A percentile compares a stretch with the other conserved stretches of the same genome.
Conservation (phyloP, 2,329 filamentous ascomycete species). For the Pseudocercospora musae region DNA sequence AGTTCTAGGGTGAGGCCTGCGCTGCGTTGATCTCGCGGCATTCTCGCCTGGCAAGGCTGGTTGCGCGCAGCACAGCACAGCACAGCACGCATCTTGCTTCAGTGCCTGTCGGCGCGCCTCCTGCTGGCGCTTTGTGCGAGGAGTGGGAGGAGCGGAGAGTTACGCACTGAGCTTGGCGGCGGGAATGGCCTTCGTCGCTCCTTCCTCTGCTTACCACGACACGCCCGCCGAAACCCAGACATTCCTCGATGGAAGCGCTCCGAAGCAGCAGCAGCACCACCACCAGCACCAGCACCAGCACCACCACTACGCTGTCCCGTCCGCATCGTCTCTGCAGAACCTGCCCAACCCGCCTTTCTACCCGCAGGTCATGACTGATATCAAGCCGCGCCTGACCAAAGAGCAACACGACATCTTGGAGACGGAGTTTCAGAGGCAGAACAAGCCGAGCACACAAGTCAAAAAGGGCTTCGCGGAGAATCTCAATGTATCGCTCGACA, state of each 20-base stretch:
- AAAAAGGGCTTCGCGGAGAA: constrained; percentile 51
- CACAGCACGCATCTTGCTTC: too few species aligned
- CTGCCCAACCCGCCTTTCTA: constrained; percentile 18
- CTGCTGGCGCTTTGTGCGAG: background rate
- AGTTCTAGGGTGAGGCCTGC: background rate
- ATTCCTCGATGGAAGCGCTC: constrained; percentile 10
- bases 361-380: constrained; percentile 39
- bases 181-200: constrained; percentile 23
- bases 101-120: background rate
- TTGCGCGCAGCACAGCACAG: too few species aligned
- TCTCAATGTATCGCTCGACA: constrained; percentile 50
- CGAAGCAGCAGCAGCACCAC: constrained; percentile 19
- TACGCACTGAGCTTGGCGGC: background rate
- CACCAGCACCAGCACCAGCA: constrained; percentile 20
- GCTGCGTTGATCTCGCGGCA: constrained; percentile 10
- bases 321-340: constrained; percentile 14
- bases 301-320: constrained; percentile 12
- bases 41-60: constrained; percentile 11
- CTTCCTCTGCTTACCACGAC: constrained; percentile 9
- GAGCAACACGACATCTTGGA: constrained; percentile 54
- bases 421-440: constrained; percentile 47
- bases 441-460: constrained; percentile 49
- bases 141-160: constrained; percentile 6
- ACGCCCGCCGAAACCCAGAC: background rate
- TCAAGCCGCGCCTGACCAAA: constrained; percentile 52